These are phyloP conservation scores for Aspergillus quadrilineatus DNA, from an alignment of 2,329 filamentous ascomycete species.

Conservation along the genomic window DNA sequence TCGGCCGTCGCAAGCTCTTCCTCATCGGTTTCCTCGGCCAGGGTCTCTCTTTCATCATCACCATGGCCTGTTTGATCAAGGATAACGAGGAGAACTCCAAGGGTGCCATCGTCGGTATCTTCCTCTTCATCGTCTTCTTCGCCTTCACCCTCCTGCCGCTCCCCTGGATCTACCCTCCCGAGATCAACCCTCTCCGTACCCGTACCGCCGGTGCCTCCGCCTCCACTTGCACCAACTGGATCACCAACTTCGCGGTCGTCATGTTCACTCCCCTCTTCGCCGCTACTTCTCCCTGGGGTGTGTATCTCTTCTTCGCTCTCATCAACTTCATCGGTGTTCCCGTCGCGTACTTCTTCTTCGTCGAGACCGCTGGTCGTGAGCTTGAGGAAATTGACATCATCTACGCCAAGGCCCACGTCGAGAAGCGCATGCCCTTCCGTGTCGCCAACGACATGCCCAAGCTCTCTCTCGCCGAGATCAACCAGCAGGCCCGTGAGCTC, in stretches of 20 bases:
- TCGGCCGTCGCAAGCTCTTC: slow-evolving; percentile 43
- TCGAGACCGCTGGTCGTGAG: slow-evolving; percentile 45
- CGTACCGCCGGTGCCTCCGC: slow-evolving; percentile 53
- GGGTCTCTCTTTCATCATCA: slow-evolving; percentile 34
- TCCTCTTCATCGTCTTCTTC: slow-evolving; percentile 67
- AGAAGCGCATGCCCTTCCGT: slow-evolving; percentile 32
- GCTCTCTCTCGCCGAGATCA: slow-evolving; percentile 29
- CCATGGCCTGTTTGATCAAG: slow-evolving; percentile 34
- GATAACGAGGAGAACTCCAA: slow-evolving; percentile 25
- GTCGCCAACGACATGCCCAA: slow-evolving; percentile 32
- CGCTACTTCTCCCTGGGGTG: slow-evolving; percentile 34
- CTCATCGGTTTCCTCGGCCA: slow-evolving; percentile 35
- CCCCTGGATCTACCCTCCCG: slow-evolving; percentile 55
- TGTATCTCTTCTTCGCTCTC: slow-evolving; percentile 43
- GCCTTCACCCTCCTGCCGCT: slow-evolving; percentile 63
- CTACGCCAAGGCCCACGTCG: slow-evolving; percentile 40
- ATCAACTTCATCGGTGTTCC: slow-evolving; percentile 46
- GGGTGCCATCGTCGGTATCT: slow-evolving; percentile 57
- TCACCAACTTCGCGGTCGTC: slow-evolving; percentile 54
- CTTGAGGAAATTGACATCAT: slow-evolving; percentile 45
- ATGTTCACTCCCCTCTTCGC: slow-evolving; percentile 48
- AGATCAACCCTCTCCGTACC: slow-evolving; percentile 54
- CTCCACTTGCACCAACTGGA: slow-evolving; percentile 54
- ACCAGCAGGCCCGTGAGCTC: slow-evolving; percentile 25
- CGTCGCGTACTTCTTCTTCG: slow-evolving; percentile 53